phyloP scores from a whole-genome alignment of 1,284 basidiomycete species.

The Ganoderma leucocontextum region DNA sequence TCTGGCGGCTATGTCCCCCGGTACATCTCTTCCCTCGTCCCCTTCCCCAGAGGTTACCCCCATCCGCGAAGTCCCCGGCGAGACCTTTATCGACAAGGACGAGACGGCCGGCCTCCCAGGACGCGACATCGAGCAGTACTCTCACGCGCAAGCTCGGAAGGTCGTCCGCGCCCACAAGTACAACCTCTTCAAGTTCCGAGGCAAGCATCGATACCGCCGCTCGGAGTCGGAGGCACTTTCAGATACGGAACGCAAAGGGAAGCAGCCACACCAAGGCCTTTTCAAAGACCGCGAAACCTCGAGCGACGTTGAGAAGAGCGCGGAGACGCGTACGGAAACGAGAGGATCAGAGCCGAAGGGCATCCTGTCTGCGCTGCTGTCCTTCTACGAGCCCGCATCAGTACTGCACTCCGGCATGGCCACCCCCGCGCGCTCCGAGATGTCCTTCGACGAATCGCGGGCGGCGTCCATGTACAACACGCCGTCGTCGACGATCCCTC shows the following conservation, averaged over 20 bases:
- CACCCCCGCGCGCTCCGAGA: constrained; percentile 33
- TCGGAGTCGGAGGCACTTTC: constrained; percentile 7
- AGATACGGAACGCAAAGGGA: constrained; percentile 14
- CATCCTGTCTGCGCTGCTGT: constrained; percentile 60
- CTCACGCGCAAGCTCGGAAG: constrained; percentile 31
- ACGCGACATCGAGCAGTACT: constrained; percentile 43
- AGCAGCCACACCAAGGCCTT: constrained; percentile 23
- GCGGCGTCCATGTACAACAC: constrained; percentile 31
- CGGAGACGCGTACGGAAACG: constrained; percentile 34
- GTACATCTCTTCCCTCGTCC: constrained; percentile 32
- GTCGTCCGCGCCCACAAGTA: constrained; percentile 39
- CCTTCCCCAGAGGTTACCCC: constrained; percentile 30
- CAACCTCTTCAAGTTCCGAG: constrained; percentile 31
- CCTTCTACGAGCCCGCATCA: constrained; percentile 54
- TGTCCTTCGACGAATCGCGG: constrained; percentile 36
- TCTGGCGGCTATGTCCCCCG: constrained; percentile 31
- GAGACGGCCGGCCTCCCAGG: constrained; percentile 46
- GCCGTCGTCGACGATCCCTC: constrained; percentile 18
- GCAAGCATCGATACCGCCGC: constrained; percentile 20
- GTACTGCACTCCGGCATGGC: constrained; percentile 30
- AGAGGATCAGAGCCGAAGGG: constrained; percentile 43
- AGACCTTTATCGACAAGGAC: constrained; percentile 41
- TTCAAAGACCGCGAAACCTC: constrained; percentile 34
- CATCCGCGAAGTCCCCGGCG: constrained; percentile 38
- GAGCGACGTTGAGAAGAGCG: constrained; percentile 39